Base-by-base conservation (phyloP, 2,329 filamentous ascomycete species). In the Penicillium sp. region DNA sequence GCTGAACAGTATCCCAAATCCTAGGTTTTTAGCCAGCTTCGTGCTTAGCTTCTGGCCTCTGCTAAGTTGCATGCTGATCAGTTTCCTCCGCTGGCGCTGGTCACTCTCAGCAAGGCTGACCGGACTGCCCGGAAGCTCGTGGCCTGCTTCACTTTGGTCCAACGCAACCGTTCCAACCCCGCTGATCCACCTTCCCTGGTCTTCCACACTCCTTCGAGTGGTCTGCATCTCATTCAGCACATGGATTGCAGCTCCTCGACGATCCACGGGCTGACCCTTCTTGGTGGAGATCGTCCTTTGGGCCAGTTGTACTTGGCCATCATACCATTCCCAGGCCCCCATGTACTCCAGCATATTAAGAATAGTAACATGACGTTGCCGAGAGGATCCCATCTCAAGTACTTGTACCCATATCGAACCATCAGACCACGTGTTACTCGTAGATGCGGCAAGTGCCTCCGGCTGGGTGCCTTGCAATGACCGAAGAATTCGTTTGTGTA, bases 321-420 rank as follows among this genome's bases (percentile, higher is more conserved):
- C 31, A 35, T 67, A 67, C 62, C 48, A 68, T 56, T 66, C 45
- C 55, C 44, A 67, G 9, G 56, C 59, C 47, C 60, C 61, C 19
- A 68, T 68, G 57, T 66, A 68, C 49, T 68, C 60, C 21, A 68
- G 49, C 44, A 46, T 46, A 13, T 46, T 46, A 46, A 46, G 15
- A 46, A 46, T 46, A 46, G 44, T 46, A 21, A 46, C 44, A 13
- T 46, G 9, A 7, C 17, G 3, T 46, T 48, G 19, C 45, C 45
- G 19, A 11, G 45, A 48, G 45, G 45, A 48, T 48, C 45, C 45
- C 45, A 48, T 48, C 45, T 48, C 45, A 13, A 68, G 62, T 19
- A 68, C 46, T 30, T 57, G 21, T n/a, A 68, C 47, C 61, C 53
- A 68, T 45, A 58, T 66, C 21, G 49, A 63, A 21, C 63, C 56